A percentile compares a stretch with the other conserved stretches of the same genome.
These are phyloP conservation scores for Phytophthora agathidicida DNA, from an alignment of 352 stramenopile genomes.

Conservation along the genomic window DNA sequence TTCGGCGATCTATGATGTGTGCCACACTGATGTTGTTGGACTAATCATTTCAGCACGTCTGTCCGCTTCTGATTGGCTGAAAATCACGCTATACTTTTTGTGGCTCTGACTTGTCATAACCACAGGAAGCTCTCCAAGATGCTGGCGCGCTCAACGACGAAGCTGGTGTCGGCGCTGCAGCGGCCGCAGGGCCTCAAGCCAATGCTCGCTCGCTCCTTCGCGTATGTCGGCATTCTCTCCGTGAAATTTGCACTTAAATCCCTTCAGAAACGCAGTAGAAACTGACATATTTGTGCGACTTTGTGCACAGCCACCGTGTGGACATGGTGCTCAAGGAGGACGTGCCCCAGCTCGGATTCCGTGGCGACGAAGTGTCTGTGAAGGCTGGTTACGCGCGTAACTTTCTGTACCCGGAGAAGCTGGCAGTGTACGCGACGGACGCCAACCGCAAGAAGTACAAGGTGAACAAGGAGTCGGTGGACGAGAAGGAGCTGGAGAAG, in stretches of 20 bases:
- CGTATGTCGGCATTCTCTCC: conserved; percentile 40
- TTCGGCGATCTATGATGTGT: neutral
- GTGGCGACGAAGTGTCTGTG: conserved; percentile 91
- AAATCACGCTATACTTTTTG: conserved; percentile 14
- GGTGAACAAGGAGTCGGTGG: conserved; percentile 63
- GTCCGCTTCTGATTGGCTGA: conserved; percentile 15
- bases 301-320: conserved; percentile 69
- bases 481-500: conserved; percentile 57
- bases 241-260: conserved; percentile 7
- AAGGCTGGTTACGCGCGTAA: conserved; percentile 95
- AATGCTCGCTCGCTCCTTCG: conserved; percentile 62
- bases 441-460: conserved; percentile 90
- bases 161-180: conserved; percentile 35
- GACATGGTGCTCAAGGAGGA: conserved; percentile 89
- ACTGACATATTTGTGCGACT: conserved; percentile 5
- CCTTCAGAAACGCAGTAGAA: conserved; percentile 1
- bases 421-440: conserved; percentile 93
- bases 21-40: neutral
- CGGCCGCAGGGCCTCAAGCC: conserved; percentile 51
- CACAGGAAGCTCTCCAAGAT: conserved; percentile 30
- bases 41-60: neutral
- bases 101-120: conserved; percentile 31
- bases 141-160: conserved; percentile 40
- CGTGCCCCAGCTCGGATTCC: conserved; percentile 84
- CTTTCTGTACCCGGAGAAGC: conserved; percentile 93